Evolutionary conservation across 2,329 filamentous ascomycete genomes (phyloP).

Genomic region (Exserohilum rostratum): DNA sequence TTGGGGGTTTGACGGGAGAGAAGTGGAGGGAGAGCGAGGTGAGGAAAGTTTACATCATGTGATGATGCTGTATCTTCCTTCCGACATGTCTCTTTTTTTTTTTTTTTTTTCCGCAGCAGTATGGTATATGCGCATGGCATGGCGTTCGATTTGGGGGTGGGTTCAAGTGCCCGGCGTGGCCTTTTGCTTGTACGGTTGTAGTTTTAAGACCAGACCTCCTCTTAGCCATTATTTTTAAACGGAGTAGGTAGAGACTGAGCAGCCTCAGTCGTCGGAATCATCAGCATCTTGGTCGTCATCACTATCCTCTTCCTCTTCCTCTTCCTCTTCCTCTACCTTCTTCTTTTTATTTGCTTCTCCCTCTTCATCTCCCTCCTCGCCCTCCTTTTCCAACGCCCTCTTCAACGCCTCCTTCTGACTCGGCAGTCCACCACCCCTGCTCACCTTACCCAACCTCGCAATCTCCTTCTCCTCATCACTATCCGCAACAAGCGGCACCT

Average conservation of each 20-base stretch:
- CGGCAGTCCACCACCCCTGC: conserved; percentile 13
- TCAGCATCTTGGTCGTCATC: neutral
- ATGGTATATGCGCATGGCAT: conserved; percentile 2
- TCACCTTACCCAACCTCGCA: conserved; percentile 20
- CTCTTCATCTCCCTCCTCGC: conserved; percentile 6
- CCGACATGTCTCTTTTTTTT: neutral
- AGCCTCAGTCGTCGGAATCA: neutral
- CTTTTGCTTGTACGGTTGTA: neutral
- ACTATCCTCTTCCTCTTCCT: neutral
- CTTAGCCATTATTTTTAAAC: neutral
- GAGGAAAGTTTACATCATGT: conserved; percentile 92
- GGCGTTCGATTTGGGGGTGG: conserved; percentile 1
- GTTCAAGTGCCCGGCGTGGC: neutral
- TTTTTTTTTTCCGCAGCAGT: neutral
- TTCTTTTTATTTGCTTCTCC: neutral
- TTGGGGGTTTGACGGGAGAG: conserved; percentile 62
- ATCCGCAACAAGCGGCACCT: conserved; percentile 38
- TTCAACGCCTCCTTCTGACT: conserved; percentile 16
- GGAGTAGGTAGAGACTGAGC: neutral
- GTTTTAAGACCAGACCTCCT: neutral
- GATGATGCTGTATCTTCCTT: conserved; percentile 6
- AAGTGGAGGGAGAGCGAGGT: conserved; percentile 60
- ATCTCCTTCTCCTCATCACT: conserved; percentile 31
- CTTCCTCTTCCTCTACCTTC: neutral
- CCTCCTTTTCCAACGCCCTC: conserved; percentile 25